Evolutionary conservation across 2,329 filamentous ascomycete genomes (phyloP).

Genomic region (Colletotrichum theobromicola): DNA sequence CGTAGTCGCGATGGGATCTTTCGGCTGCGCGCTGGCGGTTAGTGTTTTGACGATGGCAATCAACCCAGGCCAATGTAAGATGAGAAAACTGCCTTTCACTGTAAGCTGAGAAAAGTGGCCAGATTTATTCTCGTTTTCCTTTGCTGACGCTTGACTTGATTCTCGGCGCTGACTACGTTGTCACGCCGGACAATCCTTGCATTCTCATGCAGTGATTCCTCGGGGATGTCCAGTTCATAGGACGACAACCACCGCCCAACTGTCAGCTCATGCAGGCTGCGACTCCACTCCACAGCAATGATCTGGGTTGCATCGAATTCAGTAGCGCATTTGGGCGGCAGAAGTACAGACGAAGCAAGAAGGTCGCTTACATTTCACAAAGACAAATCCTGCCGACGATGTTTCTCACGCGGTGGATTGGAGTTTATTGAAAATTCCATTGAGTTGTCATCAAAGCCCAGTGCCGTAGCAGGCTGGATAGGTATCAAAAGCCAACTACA

Average conservation of each 20-base stretch:
- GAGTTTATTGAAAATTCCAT: not conserved
- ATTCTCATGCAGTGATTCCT: not conserved
- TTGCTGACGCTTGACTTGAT: not conserved
- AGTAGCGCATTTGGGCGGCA: not conserved
- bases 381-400: not conserved
- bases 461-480: not conserved
- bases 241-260: not conserved
- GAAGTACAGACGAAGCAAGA: not conserved
- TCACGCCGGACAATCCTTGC: not conserved
- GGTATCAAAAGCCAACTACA: constrained; percentile 18
- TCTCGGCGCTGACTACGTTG: not conserved
- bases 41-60: too few species aligned
- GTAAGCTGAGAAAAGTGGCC: not conserved
- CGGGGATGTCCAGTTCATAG: not conserved
- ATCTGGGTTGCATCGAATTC: not conserved
- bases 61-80: not conserved
- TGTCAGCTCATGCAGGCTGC: not conserved
- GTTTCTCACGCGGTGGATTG: not conserved
- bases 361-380: too few species aligned
- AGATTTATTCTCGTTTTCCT: not conserved
- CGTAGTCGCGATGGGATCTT: not conserved
- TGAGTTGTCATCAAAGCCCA: not conserved
- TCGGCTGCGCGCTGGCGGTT: not conserved
- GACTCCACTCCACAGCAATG: not conserved
- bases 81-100: not conserved